A percentile compares a stretch with the other conserved stretches of the same genome.
Evolutionary conservation across 2,329 filamentous ascomycete species (phyloP).

Genomic region (Aspergillus thermomutatus): DNA sequence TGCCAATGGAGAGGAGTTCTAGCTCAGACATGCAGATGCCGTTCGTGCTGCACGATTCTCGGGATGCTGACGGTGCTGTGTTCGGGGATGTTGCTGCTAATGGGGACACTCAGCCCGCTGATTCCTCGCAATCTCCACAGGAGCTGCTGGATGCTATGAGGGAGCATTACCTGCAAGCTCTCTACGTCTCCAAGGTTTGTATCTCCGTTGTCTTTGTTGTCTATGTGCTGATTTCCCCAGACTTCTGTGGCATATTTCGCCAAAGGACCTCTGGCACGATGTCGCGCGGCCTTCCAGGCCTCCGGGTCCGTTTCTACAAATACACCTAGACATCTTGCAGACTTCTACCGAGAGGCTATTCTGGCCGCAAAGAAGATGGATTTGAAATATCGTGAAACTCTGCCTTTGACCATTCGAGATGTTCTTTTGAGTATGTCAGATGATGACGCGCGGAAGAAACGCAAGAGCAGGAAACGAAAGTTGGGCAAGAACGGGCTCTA

Average conservation of each 20-base stretch:
- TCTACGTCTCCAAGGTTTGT: constrained; percentile 43
- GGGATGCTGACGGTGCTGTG: constrained; percentile 4
- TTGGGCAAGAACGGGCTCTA: constrained; percentile 48
- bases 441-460: constrained; percentile 30
- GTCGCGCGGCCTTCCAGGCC: constrained; percentile 38
- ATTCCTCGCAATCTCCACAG: constrained; percentile 29
- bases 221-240: constrained; percentile 23
- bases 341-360: constrained; percentile 42
- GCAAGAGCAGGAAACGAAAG: constrained; percentile 40
- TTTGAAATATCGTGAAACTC: constrained; percentile 45
- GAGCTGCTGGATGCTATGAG: constrained; percentile 35
- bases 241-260: constrained; percentile 52
- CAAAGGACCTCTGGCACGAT: constrained; percentile 48
- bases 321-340: constrained; percentile 27
- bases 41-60: constrained; percentile 14
- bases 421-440: constrained; percentile 36
- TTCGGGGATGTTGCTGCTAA: neutral
- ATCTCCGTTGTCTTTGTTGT: neutral
- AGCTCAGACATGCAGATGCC: constrained; percentile 7
- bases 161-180: constrained; percentile 41
- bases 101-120: constrained; percentile 13
- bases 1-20: constrained; percentile 9
- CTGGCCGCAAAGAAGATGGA: constrained; percentile 47
- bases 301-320: constrained; percentile 19
- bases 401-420: constrained; percentile 39